Base-by-base conservation (phyloP, 2,329 filamentous ascomycete species). In the Alternaria conjuncta region DNA sequence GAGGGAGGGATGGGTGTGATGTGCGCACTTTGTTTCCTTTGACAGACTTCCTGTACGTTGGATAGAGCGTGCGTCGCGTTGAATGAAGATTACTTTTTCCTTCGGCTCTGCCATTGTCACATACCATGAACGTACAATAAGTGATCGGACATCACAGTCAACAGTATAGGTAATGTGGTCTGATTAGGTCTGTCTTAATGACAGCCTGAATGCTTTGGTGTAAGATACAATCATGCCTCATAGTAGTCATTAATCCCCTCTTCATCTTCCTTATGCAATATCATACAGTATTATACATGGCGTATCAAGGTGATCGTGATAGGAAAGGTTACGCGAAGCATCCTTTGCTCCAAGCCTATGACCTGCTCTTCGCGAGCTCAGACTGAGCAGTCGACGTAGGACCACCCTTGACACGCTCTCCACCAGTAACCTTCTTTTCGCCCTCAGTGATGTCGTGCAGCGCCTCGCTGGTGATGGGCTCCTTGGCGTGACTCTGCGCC, bases 371-470 rank as follows among this genome's bases (percentile, higher is more conserved):
- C 2, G 62, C 69, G 30, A 79, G 57, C 66, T 75, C 72, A 62
- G 78, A 80, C 70, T 78, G 75, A 49, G 73, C 75, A 41, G 66
- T 63, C 18, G 69, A 63, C 15, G 75, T 78, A 13, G 72, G 76
- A 0, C 75, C 75, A 0, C 76, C 74, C 63, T 76, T 78, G 0
- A 78, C 61, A 45, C 75, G 67, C 67, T 78, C 73, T 0, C 75
- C 74, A 0, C 73, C 75, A 0, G 75, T 78, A 26, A 75, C 63
- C 69, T 75, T 73, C 69, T 79, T 77, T 66, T 77, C 76, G 0
- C 74, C 74, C 58, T 74, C 68, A 0, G 72, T 78, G n/a, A 78
- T 77, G 47, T 78, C 74, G 47, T 74, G 70, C 51, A 78, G 64
- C n/a, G 61, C 72, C 63, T 74, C 57, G 44, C 75, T 76, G 2